A percentile compares a stretch with the other conserved stretches of the same genome.
Evolutionary conservation across 306 rosid genomes (phyloP).

Genomic region (Cicer bijugum): DNA sequence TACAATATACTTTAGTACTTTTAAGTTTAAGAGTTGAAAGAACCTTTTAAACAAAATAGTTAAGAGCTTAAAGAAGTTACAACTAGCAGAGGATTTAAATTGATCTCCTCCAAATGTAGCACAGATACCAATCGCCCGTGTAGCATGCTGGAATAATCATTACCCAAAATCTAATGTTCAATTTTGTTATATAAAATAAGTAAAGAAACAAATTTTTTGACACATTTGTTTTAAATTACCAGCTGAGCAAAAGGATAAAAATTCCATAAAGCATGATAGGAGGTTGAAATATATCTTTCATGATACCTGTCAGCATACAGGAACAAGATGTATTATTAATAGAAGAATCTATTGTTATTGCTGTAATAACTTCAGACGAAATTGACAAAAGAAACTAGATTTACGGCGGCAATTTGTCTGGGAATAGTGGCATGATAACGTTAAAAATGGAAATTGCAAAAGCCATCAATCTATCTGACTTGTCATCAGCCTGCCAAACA

Average conservation of each 20-base stretch:
- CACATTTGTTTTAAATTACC: constrained; percentile 35
- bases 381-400: constrained; percentile 9
- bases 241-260: not conserved
- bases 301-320: constrained; percentile 34
- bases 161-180: not conserved
- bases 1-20: not conserved
- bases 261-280: not conserved
- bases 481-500: constrained; percentile 29
- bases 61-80: constrained; percentile 39
- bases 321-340: not conserved
- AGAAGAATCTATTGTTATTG: not conserved
- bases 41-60: not conserved
- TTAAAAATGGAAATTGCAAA: constrained; percentile 37
- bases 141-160: constrained; percentile 39
- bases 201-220: constrained; percentile 17
- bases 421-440: constrained; percentile 25
- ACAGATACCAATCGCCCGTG: constrained; percentile 42
- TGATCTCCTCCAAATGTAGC: constrained; percentile 25
- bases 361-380: not conserved
- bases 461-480: constrained; percentile 28
- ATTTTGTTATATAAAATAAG: not conserved
- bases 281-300: not conserved
- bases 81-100: constrained; percentile 9
- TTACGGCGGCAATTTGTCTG: constrained; percentile 40
- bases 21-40: constrained; percentile 7